Evolutionary conservation across 106 monocot species (phyloP).

Genomic region (Allium sativum): DNA sequence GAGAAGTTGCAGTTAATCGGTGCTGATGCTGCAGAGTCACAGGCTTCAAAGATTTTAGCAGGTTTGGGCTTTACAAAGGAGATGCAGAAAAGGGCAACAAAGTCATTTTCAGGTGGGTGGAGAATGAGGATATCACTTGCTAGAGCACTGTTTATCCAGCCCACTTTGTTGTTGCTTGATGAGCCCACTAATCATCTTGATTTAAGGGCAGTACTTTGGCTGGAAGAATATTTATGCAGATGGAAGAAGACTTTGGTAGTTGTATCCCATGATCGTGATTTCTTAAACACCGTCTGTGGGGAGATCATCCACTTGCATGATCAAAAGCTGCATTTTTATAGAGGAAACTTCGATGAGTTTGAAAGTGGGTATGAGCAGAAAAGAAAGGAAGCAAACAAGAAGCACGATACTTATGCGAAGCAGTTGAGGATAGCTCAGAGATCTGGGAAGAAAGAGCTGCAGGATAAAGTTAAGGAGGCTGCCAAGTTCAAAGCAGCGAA

Average conservation of each 20-base stretch:
- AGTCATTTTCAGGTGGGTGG: slow-evolving; percentile 78
- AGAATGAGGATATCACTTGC: slow-evolving; percentile 78
- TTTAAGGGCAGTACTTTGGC: slow-evolving; percentile 75
- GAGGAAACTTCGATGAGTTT: slow-evolving; percentile 70
- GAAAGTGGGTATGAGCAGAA: slow-evolving; percentile 78
- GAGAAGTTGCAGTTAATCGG: slow-evolving; percentile 53
- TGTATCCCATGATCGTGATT: slow-evolving; percentile 75
- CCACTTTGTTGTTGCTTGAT: slow-evolving; percentile 56
- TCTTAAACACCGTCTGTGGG: slow-evolving; percentile 56
- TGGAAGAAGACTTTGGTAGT: slow-evolving; percentile 82
- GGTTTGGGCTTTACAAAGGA: slow-evolving; percentile 67
- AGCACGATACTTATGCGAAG: slow-evolving; percentile 61
- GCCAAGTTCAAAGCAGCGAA: slow-evolving; percentile 42
- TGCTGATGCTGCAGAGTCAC: slow-evolving; percentile 60
- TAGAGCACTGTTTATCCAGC: slow-evolving; percentile 65
- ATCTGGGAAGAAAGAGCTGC: slow-evolving; percentile 51
- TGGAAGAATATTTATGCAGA: slow-evolving; percentile 63
- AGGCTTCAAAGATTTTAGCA: slow-evolving; percentile 69
- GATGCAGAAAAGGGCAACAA: slow-evolving; percentile 56
- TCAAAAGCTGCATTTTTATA: slow-evolving; percentile 46
- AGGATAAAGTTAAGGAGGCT: slow-evolving; percentile 64
- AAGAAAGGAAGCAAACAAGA: slow-evolving; percentile 66
- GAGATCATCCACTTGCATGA: slow-evolving; percentile 77
- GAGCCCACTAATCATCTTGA: slow-evolving; percentile 85
- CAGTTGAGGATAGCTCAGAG: slow-evolving; percentile 51